Base-by-base conservation (phyloP, 305 asterid genomes). In the Fraxinus nigra region DNA sequence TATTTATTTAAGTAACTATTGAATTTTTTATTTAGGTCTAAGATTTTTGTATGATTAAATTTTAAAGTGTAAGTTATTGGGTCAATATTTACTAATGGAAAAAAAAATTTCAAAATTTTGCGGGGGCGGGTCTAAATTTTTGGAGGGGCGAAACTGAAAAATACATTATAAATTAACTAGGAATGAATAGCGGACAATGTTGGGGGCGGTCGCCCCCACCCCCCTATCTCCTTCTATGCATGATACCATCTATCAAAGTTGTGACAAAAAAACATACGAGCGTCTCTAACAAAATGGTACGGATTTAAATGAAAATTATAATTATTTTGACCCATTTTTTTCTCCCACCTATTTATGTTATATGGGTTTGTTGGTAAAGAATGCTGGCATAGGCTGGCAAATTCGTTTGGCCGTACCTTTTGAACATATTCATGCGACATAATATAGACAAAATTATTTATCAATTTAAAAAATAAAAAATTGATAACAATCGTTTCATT, bases 281-380 rank as follows among this genome's bases (percentile, higher is more conserved):
- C 6, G 22, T 26, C 16, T 7, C 6, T 30, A 72, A 80, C 20
- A 69, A 84, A 85, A 76, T 70, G 80, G 3, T n/a, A 63, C 32
- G 82, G 32, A 32, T 33, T 22, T 76, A 24, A 46, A 76, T 4
- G 22, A 76, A 51, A 16, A 51, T 16, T 51, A 51, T 16, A 51
- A 16, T 51, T 16, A 51, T 28, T 28, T 63, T 22, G 34, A 22
- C 34, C 34, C 7, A 22, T 33, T 56, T 65, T 61, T 65, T 28
- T 13, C 73, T 65, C 73, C 73, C 6, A 65, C 20, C 0, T 0
- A 63, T 24, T 9, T 63, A 24, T 24, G 18, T 10, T 28, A 65
- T 65, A 65, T 65, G 37, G 35, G 10, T 65, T 63, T 28, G 37
- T 26, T 65, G 73, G 73, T 26, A 65, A 28, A 65, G 18, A 24